Evolutionary conservation across 352 stramenopile genomes (phyloP).

Genomic region (Phytophthora capsici): DNA sequence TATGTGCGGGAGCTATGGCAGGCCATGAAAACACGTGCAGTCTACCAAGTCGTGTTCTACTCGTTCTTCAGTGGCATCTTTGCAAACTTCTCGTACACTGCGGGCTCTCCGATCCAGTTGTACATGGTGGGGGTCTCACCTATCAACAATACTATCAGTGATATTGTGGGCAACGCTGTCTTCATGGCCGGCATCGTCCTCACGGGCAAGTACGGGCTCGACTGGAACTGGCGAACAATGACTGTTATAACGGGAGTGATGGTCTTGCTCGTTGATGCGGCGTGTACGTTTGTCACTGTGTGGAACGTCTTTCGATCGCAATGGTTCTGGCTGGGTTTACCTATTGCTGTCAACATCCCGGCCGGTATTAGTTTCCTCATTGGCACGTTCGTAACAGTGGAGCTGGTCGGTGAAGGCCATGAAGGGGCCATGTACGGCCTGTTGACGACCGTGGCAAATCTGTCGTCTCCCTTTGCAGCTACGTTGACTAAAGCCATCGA

Average conservation of each 20-base stretch:
- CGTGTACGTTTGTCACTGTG: not conserved
- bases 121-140: slow-evolving; percentile 40
- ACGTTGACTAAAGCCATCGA: slow-evolving; percentile 30
- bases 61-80: slow-evolving; percentile 51
- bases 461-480: slow-evolving; percentile 26
- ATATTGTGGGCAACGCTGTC: slow-evolving; percentile 33
- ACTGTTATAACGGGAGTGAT: not conserved
- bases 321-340: slow-evolving; percentile 1
- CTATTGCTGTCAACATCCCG: not conserved
- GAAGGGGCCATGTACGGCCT: slow-evolving; percentile 48
- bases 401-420: slow-evolving; percentile 46
- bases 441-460: slow-evolving; percentile 38
- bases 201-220: slow-evolving; percentile 8
- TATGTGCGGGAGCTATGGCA: slow-evolving; percentile 48
- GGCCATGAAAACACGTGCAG: slow-evolving; percentile 29
- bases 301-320: slow-evolving; percentile 1
- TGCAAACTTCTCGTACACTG: slow-evolving; percentile 35
- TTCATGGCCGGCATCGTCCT: slow-evolving; percentile 20
- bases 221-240: slow-evolving; percentile 8
- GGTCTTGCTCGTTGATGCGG: not conserved
- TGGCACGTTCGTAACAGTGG: slow-evolving; percentile 42
- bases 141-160: slow-evolving; percentile 46
- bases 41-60: slow-evolving; percentile 60
- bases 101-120: slow-evolving; percentile 31
- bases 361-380: slow-evolving; percentile 1